Evolutionary conservation across 768 basidiomycete genomes (phyloP).

Genomic region (Mycena vitilis): DNA sequence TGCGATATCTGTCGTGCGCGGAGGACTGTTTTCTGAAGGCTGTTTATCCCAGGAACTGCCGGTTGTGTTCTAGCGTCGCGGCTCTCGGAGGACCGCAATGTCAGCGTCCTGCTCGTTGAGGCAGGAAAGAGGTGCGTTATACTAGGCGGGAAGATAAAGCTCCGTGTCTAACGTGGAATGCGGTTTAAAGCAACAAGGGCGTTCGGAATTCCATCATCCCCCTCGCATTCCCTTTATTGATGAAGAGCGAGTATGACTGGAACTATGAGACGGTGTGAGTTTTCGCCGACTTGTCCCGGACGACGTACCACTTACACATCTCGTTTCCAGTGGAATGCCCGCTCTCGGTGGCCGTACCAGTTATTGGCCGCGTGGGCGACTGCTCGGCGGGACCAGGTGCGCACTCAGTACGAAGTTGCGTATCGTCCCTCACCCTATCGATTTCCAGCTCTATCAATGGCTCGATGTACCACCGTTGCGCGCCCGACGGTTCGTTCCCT

Average conservation of each 20-base stretch:
- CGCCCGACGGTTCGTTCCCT: not conserved
- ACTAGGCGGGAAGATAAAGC: not conserved
- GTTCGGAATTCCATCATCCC: slow-evolving; percentile 6
- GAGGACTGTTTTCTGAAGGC: no score
- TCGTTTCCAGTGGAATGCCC: not conserved
- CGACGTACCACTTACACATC: not conserved
- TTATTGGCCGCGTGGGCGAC: slow-evolving; percentile 10
- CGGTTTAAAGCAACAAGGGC: slow-evolving; percentile 4
- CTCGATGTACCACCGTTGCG: slow-evolving; percentile 5
- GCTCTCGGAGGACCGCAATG: not conserved
- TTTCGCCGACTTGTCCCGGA: not conserved
- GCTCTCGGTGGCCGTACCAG: not conserved
- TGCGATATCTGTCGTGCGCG: not conserved
- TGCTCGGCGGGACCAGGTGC: slow-evolving; percentile 1
- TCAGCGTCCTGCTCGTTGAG: slow-evolving; percentile 2
- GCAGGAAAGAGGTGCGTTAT: not conserved
- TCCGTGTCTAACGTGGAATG: not conserved
- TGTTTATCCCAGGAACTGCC: slow-evolving; percentile 1
- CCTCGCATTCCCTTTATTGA: not conserved
- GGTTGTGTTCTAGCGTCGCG: not conserved
- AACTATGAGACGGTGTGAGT: not conserved
- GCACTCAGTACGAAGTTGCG: not conserved
- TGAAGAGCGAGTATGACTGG: slow-evolving; percentile 13
- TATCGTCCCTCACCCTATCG: not conserved
- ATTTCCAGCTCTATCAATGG: slow-evolving; percentile 3